Evolutionary conservation across 225 moss, liverwort and hornwort genomes (phyloP).

Genomic region (Ulota crispa): DNA sequence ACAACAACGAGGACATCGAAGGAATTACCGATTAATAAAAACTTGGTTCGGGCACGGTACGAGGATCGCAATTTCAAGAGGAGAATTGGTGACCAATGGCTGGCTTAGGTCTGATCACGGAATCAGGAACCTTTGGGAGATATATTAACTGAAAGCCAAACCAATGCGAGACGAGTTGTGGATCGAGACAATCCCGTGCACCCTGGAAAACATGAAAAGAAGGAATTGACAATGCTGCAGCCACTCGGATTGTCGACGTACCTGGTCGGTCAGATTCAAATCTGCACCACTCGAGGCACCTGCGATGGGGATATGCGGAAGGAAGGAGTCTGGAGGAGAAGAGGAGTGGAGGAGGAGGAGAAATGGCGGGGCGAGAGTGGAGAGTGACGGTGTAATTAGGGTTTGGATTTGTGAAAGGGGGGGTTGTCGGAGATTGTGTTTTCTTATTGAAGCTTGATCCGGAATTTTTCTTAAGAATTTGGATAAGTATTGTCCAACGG

Average conservation of each 20-base stretch:
- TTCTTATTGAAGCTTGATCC: no score
- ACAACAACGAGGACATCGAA: background rate
- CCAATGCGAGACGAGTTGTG: conserved; percentile 2
- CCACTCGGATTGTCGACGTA: background rate
- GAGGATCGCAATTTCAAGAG: background rate
- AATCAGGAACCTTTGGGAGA: conserved; percentile 15
- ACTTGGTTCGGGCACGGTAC: background rate
- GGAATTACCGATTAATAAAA: conserved; percentile 11
- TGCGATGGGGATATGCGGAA: background rate
- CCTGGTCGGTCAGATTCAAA: background rate
- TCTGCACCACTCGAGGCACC: background rate
- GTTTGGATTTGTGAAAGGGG: no score
- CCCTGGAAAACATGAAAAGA: background rate
- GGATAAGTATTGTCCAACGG: no score
- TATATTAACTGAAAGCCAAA: background rate
- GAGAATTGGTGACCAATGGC: background rate
- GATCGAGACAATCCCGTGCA: background rate
- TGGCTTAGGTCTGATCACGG: background rate
- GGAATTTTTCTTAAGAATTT: no score
- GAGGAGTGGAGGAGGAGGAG: background rate
- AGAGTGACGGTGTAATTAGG: background rate
- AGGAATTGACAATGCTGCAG: background rate
- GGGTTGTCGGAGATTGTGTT: no score
- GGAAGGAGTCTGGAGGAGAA: background rate
- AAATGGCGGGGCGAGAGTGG: background rate